Conservation (phyloP, 371 early-diverging fungal genomes). For the Mortierella sp. region DNA sequence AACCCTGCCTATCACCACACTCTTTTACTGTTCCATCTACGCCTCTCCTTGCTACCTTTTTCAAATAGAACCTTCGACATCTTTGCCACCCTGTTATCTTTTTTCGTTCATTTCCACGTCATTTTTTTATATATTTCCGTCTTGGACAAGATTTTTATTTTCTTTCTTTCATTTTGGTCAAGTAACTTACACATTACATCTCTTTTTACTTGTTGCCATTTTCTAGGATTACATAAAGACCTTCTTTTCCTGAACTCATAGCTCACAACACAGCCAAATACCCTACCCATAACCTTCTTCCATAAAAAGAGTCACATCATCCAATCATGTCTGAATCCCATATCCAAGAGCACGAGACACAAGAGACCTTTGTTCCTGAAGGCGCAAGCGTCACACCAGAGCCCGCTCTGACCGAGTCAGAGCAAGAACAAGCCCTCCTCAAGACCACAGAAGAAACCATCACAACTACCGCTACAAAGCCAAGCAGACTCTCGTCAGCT, state of each 20-base stretch:
- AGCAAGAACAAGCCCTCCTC: constrained; percentile 1
- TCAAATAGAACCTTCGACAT: too few species aligned
- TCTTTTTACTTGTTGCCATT: neutral
- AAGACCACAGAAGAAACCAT: neutral
- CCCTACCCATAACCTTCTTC: neutral
- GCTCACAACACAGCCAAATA: too few species aligned
- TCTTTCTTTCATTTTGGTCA: too few species aligned
- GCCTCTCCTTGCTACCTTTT: too few species aligned
- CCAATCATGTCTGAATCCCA: constrained; percentile 6
- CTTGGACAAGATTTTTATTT: too few species aligned
- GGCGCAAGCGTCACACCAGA: neutral
- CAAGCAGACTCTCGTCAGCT: constrained; percentile 24
- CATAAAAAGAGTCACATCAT: neutral
- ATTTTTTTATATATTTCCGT: too few species aligned
- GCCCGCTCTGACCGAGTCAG: neutral
- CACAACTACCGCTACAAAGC: constrained; percentile 2
- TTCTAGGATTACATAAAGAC: neutral
- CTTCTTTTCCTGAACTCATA: neutral
- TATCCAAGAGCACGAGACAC: neutral
- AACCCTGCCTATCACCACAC: too few species aligned
- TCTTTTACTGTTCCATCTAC: too few species aligned
- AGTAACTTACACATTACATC: neutral
- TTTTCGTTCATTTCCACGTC: too few species aligned
- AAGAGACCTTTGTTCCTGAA: constrained; percentile 13
- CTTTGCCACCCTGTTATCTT: too few species aligned